Evolutionary conservation across 495 filamentous ascomycete species (phyloP).

Genomic region (Astrothelium subdiscretum): DNA sequence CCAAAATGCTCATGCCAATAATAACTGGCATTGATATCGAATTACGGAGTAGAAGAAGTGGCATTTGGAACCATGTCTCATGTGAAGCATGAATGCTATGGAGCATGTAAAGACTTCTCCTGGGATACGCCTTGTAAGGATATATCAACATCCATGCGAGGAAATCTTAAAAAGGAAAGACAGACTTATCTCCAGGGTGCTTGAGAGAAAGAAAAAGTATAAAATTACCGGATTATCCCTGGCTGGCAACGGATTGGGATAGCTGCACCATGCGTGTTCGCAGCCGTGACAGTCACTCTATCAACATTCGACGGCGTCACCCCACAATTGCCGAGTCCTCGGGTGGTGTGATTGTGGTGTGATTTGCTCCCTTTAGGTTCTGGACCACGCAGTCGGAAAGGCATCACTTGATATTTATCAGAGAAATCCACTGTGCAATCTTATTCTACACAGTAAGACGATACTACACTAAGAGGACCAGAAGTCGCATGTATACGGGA

Average conservation of each 20-base stretch:
- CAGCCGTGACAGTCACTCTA: not conserved
- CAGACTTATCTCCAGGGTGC: not conserved
- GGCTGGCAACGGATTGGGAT: not conserved
- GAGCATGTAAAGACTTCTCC: not conserved
- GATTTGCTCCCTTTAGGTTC: not conserved
- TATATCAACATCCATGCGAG: not conserved
- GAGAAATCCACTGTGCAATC: not conserved
- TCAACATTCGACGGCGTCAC: not conserved
- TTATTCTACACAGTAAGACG: not conserved
- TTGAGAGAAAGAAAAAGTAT: not conserved
- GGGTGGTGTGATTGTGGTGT: not conserved
- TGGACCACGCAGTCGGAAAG: not conserved
- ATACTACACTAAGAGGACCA: not conserved
- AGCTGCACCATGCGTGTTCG: not conserved
- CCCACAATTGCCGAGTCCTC: not conserved
- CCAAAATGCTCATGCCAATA: not conserved
- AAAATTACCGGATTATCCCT: not conserved
- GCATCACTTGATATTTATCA: not conserved
- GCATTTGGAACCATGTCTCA: not conserved
- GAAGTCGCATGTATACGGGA: not conserved
- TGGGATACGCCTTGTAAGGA: not conserved
- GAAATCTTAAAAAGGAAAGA: not conserved
- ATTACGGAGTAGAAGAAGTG: not conserved
- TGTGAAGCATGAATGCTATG: not conserved
- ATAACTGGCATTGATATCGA: not conserved